Base-by-base conservation (phyloP, 1,284 basidiomycete species). In the Ceratobasidium sp. region DNA sequence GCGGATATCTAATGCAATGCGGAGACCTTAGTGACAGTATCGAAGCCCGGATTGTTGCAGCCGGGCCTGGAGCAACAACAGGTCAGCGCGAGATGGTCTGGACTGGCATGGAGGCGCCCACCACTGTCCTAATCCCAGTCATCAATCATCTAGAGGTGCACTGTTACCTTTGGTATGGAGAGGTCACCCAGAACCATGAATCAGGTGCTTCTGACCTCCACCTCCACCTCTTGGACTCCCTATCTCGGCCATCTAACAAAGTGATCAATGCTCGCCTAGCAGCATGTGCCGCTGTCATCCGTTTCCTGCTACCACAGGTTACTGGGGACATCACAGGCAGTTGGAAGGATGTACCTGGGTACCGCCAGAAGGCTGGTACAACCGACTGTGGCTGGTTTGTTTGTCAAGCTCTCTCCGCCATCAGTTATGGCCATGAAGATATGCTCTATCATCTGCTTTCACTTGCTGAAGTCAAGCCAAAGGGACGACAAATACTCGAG, bases 341-440 rank as follows among this genome's bases (percentile, higher is more conserved):
- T 11, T 51, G 51, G 16, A 6, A 24, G 43, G 16, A 5, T 9
- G 51, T 65, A 9, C 29, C 43, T 31, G 24, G 46, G 16, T 65
- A 16, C n/a, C 24, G 19, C 8, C 63, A 51, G 29, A 27, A 22
- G 16, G 16, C 63, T 65, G 63, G 63, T 13, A 31, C 43, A n/a
- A 65, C 63, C 11, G 48, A 65, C 31, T 65, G 63, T 51, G 63
- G 63, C 4, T 65, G 19, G 16, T 65, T 37, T 65, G 48, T 65
- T 7, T 65, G 63, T 27, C 63, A 65, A 37, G 63, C 63, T 2
- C 19, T 65, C 14, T 65, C 63, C 5, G 63, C 63, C 2, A 19
- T 65, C 8, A 27, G 27, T 31, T 13, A 34, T 29, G 29, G 41
- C 13, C 41, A 34, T 7, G 6, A 31, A 24, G 14, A n/a, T 11